phyloP scores from a whole-genome alignment of 2,329 filamentous ascomycete species.

The Fusarium sterilihyphosum region DNA sequence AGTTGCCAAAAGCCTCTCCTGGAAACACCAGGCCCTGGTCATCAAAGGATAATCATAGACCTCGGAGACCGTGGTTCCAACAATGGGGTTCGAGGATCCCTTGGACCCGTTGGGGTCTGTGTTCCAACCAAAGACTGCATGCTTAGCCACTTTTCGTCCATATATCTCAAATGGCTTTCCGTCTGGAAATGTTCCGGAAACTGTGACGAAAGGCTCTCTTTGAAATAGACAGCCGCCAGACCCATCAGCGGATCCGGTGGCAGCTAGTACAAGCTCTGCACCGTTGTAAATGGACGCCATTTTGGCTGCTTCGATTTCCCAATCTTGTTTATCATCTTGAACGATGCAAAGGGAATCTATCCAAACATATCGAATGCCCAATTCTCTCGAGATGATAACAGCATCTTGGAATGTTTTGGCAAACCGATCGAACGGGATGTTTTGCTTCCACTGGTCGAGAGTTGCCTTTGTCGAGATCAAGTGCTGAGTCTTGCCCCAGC shows the following conservation, averaged over 20 bases:
- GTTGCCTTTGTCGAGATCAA: conserved; percentile 19
- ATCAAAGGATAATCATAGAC: conserved; percentile 29
- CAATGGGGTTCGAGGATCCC: conserved; percentile 11
- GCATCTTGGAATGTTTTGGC: conserved; percentile 37
- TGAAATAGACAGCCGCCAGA: conserved; percentile 35
- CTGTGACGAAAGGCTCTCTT: conserved; percentile 16
- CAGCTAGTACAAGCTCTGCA: conserved; percentile 39
- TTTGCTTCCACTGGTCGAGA: conserved; percentile 25
- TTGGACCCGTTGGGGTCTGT: background rate
- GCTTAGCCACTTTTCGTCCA: conserved; percentile 11
- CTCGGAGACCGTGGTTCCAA: background rate
- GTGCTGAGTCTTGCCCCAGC: conserved; percentile 32
- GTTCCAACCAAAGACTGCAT: conserved; percentile 29
- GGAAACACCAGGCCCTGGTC: conserved; percentile 45
- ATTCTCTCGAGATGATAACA: conserved; percentile 20
- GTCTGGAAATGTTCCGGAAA: conserved; percentile 13
- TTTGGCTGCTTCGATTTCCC: conserved; percentile 41
- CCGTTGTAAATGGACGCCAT: conserved; percentile 43
- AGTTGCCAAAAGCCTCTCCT: conserved; percentile 44
- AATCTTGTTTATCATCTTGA: conserved; percentile 40
- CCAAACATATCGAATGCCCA: conserved; percentile 41
- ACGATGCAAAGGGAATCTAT: conserved; percentile 44
- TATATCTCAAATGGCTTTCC: conserved; percentile 28
- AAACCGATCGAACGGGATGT: conserved; percentile 26
- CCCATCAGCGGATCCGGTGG: conserved; percentile 32